Evolutionary conservation across 441 rosid genomes (phyloP), one percentile per base, ranked within the genome.

Genomic region (Cnidoscolus chayamansa): DNA sequence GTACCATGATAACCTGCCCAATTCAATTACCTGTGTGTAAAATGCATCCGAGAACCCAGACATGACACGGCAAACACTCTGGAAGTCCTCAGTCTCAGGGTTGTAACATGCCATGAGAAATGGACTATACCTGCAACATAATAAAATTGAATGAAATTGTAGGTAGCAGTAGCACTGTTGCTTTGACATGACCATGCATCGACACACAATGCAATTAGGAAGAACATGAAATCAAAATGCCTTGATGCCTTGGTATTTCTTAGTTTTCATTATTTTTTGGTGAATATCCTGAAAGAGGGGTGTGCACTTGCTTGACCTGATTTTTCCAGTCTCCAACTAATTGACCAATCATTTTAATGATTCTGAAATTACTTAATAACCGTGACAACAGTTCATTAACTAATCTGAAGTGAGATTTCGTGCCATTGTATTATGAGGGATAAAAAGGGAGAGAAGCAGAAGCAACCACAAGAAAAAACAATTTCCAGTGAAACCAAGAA

Each of bases 81-180:
- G 93, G 72, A 80, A 93, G 72, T 90, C 97, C 82, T 91, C 96
- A 20, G 84, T 82, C 77, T 93, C 97, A 35, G 93, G 88, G 72
- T 86, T 83, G 80, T 85, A 91, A 72, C 98, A 93, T 67, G 98
- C 96, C 96, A 93, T 83, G 71, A 93, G 98, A 83, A 90, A 90
- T 63, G 97, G 98, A 83, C 96, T 93, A 77, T 80, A 87, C 98
- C 98, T 91, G 88, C 75, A 80, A 67, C 37, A 58, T 1, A 4
- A 31, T 10, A 32, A 59, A 63, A 50, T 72, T 50, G 16, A 63
- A 15, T 53, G 17, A 8, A 47, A 43, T 45, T 65, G 54, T 12
- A 45, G 20, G 32, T 65, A 81, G 56, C n/a, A 37, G 49, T 25
- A 25, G 25, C 25, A 25, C 40, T 56, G 47, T 32, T 31, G 48